Conservation (phyloP, 2,329 filamentous ascomycete genomes). For the Paramyrothecium roridum region DNA sequence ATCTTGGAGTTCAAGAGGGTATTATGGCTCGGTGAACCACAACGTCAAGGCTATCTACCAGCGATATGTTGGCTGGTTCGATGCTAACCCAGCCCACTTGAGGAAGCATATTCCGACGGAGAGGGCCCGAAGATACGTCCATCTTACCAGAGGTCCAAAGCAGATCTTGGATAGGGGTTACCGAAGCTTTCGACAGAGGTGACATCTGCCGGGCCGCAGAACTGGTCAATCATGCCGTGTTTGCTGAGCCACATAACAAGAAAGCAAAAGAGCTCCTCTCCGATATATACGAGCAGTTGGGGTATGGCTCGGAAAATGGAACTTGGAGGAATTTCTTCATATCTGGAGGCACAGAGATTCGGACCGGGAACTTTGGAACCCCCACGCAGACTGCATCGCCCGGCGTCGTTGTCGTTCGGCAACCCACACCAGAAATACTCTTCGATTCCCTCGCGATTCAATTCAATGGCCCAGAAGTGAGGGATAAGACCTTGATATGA, state of each 20-base stretch:
- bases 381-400: conserved; percentile 5
- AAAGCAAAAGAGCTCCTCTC: not conserved
- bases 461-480: conserved; percentile 3
- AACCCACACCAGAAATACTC: conserved; percentile 7
- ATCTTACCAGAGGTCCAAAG: not conserved
- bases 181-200: not conserved
- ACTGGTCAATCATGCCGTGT: not conserved
- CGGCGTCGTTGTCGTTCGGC: not conserved
- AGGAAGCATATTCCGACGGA: not conserved
- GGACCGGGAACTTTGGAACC: conserved; percentile 1
- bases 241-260: not conserved
- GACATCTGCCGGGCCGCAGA: not conserved
- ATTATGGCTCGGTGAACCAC: conserved; percentile 32
- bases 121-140: not conserved
- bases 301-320: not conserved
- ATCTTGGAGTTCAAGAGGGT: conserved; percentile 23
- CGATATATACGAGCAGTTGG: not conserved
- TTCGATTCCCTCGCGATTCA: conserved; percentile 5
- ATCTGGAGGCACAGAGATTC: not conserved
- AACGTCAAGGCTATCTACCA: conserved; percentile 29
- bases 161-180: not conserved
- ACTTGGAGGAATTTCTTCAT: conserved; percentile 1
- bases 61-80: conserved; percentile 16
- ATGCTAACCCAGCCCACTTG: conserved; percentile 12
- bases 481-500: conserved; percentile 3